Conservation (phyloP, 2,329 filamentous ascomycete genomes). For the Claviceps lovelessii region DNA sequence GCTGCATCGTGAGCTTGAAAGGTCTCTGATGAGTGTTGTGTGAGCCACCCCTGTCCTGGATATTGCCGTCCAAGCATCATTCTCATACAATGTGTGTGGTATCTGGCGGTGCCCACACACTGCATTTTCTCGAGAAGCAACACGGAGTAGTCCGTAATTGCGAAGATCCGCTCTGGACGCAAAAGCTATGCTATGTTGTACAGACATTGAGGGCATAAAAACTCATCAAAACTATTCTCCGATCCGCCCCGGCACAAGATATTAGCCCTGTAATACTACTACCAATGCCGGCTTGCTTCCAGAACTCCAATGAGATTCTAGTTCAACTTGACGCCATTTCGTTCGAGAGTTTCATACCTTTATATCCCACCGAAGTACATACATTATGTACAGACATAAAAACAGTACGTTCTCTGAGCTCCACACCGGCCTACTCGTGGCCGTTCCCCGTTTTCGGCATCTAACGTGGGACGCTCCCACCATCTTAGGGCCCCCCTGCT, state of each 20-base stretch:
- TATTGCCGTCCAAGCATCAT: conserved; percentile 5
- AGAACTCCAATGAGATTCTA: neutral
- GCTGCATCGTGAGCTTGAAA: neutral
- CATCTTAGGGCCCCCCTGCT: neutral
- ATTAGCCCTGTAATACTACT: conserved; percentile 1
- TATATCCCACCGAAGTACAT: neutral
- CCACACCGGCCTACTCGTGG: conserved; percentile 3
- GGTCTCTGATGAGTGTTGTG: neutral
- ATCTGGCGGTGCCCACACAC: conserved; percentile 1
- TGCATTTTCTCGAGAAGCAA: neutral
- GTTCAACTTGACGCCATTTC: neutral
- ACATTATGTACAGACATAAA: neutral
- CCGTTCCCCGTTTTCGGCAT: conserved; percentile 4
- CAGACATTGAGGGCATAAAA: conserved; percentile 5
- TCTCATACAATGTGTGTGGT: neutral
- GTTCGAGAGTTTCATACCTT: neutral
- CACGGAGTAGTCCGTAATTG: conserved; percentile 1
- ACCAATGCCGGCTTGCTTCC: conserved; percentile 3
- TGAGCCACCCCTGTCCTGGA: conserved; percentile 6
- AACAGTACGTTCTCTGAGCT: neutral
- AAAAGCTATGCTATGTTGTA: neutral
- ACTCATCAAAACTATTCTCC: conserved; percentile 7
- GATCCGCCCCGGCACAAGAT: conserved; percentile 1
- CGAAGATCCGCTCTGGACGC: neutral
- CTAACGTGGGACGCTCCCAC: conserved; percentile 6